Percentiles rank a stretch among this genome's conserved stretches.
These are phyloP conservation scores for Boletus reticulatus DNA, from an alignment of 768 basidiomycete species.

Conservation along the genomic window DNA sequence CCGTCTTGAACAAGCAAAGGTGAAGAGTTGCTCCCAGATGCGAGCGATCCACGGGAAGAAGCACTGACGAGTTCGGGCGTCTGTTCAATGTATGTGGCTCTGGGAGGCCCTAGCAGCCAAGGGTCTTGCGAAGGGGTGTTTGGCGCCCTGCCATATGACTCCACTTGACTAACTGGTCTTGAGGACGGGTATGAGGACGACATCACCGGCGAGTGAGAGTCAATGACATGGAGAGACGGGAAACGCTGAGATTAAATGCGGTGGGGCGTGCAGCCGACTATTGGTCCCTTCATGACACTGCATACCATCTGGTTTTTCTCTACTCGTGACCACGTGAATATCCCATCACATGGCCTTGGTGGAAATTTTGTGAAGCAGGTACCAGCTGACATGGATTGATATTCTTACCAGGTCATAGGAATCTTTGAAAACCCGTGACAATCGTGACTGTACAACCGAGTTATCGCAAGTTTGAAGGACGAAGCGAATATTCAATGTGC, in stretches of 20 bases:
- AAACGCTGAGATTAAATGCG: not conserved
- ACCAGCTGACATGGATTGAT: too few relatives aligned
- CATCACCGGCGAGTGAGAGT: not conserved
- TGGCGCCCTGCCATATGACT: constrained; percentile 4
- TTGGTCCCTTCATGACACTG: too few relatives aligned
- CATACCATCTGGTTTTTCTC: not conserved
- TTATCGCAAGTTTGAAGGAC: too few relatives aligned
- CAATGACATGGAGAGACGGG: not conserved
- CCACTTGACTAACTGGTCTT: constrained; percentile 20
- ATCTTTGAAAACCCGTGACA: too few relatives aligned
- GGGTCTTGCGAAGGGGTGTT: constrained; percentile 9
- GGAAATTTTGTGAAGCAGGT: too few relatives aligned
- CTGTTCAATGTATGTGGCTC: constrained; percentile 27
- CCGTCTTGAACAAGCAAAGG: constrained; percentile 23
- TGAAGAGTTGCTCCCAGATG: constrained; percentile 20
- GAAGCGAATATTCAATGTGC: too few relatives aligned
- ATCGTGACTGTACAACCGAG: too few relatives aligned
- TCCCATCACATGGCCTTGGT: too few relatives aligned
- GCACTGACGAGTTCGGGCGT: constrained; percentile 12
- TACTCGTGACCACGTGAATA: not conserved
- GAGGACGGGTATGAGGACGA: constrained; percentile 11
- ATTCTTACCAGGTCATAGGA: too few relatives aligned
- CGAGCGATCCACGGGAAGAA: constrained; percentile 25
- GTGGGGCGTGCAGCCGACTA: not conserved
- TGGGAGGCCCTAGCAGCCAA: constrained; percentile 15